Conservation (phyloP, 164 flowering plant genomes). For the Aristolochia contorta region DNA sequence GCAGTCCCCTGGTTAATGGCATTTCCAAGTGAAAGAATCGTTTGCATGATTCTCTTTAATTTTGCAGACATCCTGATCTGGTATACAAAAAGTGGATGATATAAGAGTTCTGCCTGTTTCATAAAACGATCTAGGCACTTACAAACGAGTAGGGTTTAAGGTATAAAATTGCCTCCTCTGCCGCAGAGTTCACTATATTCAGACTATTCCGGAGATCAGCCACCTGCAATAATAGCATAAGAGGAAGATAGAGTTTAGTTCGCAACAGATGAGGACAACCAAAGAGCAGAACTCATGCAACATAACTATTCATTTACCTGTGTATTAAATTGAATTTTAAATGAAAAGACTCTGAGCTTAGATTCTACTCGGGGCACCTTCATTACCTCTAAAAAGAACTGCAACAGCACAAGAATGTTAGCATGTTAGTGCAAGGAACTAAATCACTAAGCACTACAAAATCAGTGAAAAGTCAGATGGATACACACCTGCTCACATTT, state of each 20-base stretch:
- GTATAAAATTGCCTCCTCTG: conserved; percentile 62
- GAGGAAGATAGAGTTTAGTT: conserved; percentile 1
- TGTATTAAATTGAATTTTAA: conserved; percentile 67
- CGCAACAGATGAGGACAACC: not conserved
- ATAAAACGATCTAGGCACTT: too few relatives aligned
- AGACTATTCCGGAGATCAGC: conserved; percentile 70
- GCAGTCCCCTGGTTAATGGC: conserved; percentile 98
- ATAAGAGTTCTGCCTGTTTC: too few relatives aligned
- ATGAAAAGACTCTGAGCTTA: conserved; percentile 90
- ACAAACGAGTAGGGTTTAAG: not conserved
- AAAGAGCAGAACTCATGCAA: not conserved
- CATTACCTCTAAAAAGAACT: conserved; percentile 95
- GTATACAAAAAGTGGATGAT: not conserved
- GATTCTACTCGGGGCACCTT: conserved; percentile 93
- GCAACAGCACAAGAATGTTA: conserved; percentile 4
- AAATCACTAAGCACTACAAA: too few relatives aligned
- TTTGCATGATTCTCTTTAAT: conserved; percentile 83
- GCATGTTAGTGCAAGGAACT: not conserved
- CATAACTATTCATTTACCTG: conserved; percentile 43
- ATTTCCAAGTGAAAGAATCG: conserved; percentile 87
- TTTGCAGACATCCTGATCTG: conserved; percentile 76
- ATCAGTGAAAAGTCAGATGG: not conserved
- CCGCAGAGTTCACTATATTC: conserved; percentile 60
- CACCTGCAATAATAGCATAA: conserved; percentile 29
- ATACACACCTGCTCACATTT: conserved; percentile 81